phyloP scores from a whole-genome alignment of 1,284 basidiomycete species.

The Cutaneotrichosporon spelunceum region DNA sequence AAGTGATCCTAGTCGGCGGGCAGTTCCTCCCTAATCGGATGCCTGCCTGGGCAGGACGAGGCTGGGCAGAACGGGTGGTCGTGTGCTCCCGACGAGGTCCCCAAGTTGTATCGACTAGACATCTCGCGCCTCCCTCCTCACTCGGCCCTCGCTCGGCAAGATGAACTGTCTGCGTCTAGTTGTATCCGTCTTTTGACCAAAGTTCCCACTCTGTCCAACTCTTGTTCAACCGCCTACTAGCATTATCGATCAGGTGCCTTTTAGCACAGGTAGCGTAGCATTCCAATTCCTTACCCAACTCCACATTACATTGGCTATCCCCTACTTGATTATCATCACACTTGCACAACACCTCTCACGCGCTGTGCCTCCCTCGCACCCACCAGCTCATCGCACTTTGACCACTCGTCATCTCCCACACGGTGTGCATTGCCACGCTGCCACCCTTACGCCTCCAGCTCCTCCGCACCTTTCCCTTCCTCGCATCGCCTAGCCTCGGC shows the following conservation, averaged over 20 bases:
- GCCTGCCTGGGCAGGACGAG: not conserved
- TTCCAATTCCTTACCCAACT: not conserved
- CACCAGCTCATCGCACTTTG: not conserved
- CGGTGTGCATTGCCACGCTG: not conserved
- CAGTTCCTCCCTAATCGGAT: not conserved
- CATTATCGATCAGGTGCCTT: no score
- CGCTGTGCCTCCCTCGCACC: not conserved
- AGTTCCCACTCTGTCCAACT: no score
- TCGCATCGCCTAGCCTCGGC: not conserved
- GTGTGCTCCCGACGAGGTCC: not conserved
- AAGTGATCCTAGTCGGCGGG: no score
- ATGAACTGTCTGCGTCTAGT: no score
- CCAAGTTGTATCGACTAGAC: no score
- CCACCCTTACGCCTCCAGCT: not conserved
- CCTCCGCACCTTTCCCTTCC: not conserved
- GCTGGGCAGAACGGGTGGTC: not conserved
- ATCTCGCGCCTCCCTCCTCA: no score
- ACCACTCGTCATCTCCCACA: not conserved
- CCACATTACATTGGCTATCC: not conserved
- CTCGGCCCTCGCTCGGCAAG: no score
- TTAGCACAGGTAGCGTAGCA: no score
- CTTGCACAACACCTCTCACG: not conserved
- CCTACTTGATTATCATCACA: not conserved
- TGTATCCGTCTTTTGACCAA: no score
- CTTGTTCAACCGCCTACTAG: no score